Evolutionary conservation across 2,329 filamentous ascomycete genomes (phyloP), one percentile per base, ranked within the genome.

Genomic region (Diaporthe citri): DNA sequence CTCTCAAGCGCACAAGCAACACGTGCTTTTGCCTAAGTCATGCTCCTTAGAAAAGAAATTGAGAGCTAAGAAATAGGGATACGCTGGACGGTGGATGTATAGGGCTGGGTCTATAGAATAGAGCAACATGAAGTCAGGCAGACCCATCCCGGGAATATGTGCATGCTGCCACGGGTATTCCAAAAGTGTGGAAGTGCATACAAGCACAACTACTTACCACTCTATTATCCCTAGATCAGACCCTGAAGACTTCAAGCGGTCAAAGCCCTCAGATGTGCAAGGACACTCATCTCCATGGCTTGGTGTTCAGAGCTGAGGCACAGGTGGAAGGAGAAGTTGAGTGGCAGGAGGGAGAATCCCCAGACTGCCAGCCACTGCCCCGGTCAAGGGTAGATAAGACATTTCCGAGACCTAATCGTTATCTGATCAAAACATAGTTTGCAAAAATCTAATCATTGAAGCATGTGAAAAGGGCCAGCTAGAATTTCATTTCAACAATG

Each of bases 391-490:
- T 28, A 22, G 64, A 55, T 41, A 41, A 31, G 64, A 31, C 22
- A 28, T 41, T 12, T 3, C 64, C 48, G 64, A 34, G 2, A 10
- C 1, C 1, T 55, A 39, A 10, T 39, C 9, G 64, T 69, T 69
- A 69, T 69, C 64, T 41, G 48, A 55, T 69, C 8, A 55, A 17
- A 22, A 31, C 3, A 55, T 1, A 20, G 31, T 39, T 6, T 4
- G 22, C 0, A n/a, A 55, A 69, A 55, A n/a, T 41, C 17, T 67
- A 69, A 52, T 39, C 15, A 22, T 12, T 39, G 34, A 41, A 69
- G 64, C 64, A 69, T 55, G 64, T 69, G 64, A 69, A 52, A 69
- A 28, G n/a, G n/a, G 22, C 22, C 10, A 25, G 12, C 31, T 67
- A 22, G 12, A 67, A 41, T 25, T 22, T 20, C 43, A 51, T 9